Conservation (phyloP, 2,329 filamentous ascomycete genomes). For the Atkinsonella hypoxylon region DNA sequence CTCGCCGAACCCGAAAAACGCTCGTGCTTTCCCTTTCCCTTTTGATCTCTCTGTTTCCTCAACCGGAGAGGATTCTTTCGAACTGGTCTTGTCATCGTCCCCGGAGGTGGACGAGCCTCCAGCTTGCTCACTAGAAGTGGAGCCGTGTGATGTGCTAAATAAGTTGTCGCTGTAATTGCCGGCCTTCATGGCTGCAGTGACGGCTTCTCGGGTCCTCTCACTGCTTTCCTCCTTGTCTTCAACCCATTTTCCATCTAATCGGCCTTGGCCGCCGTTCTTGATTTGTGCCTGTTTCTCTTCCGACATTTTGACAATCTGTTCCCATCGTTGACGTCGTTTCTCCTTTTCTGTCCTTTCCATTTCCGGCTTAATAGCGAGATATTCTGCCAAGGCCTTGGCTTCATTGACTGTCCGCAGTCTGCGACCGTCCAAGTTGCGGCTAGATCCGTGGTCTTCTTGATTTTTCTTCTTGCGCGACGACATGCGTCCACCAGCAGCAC, state of each 20-base stretch:
- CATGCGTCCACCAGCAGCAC: conserved; percentile 96
- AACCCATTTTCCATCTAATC: conserved; percentile 84
- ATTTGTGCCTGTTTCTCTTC: conserved; percentile 79
- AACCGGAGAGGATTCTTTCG: conserved; percentile 37
- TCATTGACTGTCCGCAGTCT: conserved; percentile 85
- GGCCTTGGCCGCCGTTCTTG: conserved; percentile 55
- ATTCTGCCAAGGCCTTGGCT: conserved; percentile 89
- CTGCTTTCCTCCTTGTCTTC: conserved; percentile 86
- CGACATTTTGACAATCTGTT: conserved; percentile 74
- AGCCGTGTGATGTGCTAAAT: conserved; percentile 38
- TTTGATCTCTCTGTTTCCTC: conserved; percentile 26
- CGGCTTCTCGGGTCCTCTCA: conserved; percentile 69
- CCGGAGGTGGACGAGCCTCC: conserved; percentile 19
- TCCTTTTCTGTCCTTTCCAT: conserved; percentile 95
- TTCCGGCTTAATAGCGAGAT: conserved; percentile 87
- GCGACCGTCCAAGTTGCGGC: conserved; percentile 84
- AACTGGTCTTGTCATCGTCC: conserved; percentile 27
- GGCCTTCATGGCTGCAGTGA: conserved; percentile 56
- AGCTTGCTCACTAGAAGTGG: conserved; percentile 25
- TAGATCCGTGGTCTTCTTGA: conserved; percentile 78
- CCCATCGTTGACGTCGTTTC: conserved; percentile 70
- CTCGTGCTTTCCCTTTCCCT: conserved; percentile 26
- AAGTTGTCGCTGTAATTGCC: conserved; percentile 51
- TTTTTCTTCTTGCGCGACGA: conserved; percentile 83
- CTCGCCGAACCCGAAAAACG: conserved; percentile 69